Evolutionary conservation across 176 grass and related monocot genomes (phyloP), one percentile per base, ranked within the genome.

Genomic region (Cenchrus americanus): DNA sequence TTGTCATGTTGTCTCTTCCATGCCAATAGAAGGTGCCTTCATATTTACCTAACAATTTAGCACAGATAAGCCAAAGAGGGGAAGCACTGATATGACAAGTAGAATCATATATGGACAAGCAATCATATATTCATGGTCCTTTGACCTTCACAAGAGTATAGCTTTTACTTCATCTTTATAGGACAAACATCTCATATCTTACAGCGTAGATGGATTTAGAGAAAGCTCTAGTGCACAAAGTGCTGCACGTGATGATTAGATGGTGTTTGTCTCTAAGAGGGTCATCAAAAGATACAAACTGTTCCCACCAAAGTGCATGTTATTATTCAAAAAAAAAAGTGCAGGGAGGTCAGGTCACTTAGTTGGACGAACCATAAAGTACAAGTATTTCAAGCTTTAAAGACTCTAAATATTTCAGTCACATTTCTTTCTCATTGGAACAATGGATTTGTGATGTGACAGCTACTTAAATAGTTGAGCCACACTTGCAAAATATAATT

Each of bases 1-100:
- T 92, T 75, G 96, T 83, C 75, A 77, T 87, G 78, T 85, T 92
- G 66, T 98, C 96, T 88, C 96, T 98, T 85, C 96, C 96, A 90
- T 98, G 96, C 96, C 96, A 98, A 86, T 94, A 98, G 82, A 98
- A 98, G n/a, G 93, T 94, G 44, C 82, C 89, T 77, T 80, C 63
- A 26, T 90, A 78, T 80, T 95, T 98, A 27, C 96, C 96, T 98
- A 82, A 82, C 1, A 85, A 49, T 75, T 49, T 21, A 32, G 22
- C 11, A 86, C 23, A 60, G 59, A 83, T 71, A 83, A 78, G 65
- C n/a, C 65, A 42, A 48, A 73, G 6, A 37, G 21, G 49, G 11
- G 15, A 79, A 80, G 66, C 17, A 21, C 27, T 67, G 19, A 24
- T 43, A 65, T 47, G 73, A 49, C 10, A 60, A 82, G 10, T 34